Conservation (phyloP, 73 alveolate species). For the Breviolum minutum region DNA sequence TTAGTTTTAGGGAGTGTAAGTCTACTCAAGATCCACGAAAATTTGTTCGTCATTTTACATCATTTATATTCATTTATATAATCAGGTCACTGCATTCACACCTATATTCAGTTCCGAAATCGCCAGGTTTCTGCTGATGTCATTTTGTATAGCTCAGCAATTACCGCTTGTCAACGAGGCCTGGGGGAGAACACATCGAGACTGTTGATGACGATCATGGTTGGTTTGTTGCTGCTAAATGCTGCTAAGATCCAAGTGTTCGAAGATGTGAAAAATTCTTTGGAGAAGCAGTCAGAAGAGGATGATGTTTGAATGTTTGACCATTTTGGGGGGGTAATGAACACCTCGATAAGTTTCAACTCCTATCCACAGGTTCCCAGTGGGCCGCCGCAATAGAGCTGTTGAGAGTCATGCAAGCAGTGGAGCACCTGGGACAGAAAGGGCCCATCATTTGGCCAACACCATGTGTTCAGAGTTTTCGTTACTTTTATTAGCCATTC, state of each 20-base stretch:
- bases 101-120: no score
- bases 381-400: conserved; percentile 23
- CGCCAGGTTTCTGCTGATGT: background rate
- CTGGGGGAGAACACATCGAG: background rate
- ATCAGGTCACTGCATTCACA: no score
- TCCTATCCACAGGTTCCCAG: background rate
- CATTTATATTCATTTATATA: no score
- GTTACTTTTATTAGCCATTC: no score
- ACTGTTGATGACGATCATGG: background rate
- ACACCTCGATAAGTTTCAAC: no score
- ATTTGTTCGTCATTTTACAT: no score
- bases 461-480: no score
- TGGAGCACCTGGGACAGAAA: background rate
- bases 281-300: background rate
- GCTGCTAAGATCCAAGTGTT: background rate
- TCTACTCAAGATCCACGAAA: no score
- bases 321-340: background rate
- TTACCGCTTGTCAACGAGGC: background rate
- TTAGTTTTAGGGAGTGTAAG: no score
- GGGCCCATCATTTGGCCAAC: no score
- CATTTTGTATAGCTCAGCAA: background rate
- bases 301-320: background rate
- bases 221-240: background rate
- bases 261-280: background rate
- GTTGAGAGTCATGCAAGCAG: background rate